A percentile compares a stretch with the other conserved stretches of the same genome.
phyloP scores from a whole-genome alignment of 495 filamentous ascomycete genomes.

The Aspergillus wentii region DNA sequence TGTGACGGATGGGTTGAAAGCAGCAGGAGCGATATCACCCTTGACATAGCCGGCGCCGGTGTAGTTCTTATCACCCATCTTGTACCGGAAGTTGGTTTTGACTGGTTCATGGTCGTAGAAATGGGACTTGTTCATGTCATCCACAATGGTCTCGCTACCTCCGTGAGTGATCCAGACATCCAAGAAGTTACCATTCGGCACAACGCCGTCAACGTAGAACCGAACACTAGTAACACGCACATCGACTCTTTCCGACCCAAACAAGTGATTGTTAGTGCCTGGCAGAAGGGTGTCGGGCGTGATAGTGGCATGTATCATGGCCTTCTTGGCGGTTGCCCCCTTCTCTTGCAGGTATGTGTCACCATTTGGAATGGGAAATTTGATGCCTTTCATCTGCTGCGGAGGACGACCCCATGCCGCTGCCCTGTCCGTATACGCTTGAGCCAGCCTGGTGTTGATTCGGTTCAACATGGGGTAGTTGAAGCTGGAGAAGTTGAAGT shows the following conservation, averaged over 20 bases:
- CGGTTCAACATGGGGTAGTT: neutral
- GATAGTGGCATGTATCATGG: neutral
- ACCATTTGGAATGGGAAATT: neutral
- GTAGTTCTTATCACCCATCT: neutral
- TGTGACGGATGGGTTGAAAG: too few relatives aligned
- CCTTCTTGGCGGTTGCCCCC: neutral
- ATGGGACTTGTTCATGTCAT: neutral
- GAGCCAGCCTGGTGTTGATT: neutral
- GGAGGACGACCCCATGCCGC: neutral
- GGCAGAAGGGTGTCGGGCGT: neutral
- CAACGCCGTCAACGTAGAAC: neutral
- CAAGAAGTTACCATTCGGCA: neutral
- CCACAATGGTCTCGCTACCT: neutral
- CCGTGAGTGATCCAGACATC: neutral
- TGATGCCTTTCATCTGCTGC: neutral
- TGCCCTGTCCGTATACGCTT: neutral
- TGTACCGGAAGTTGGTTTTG: constrained; percentile 2
- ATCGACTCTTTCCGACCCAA: neutral
- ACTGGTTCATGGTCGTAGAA: neutral
- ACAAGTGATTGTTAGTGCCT: neutral
- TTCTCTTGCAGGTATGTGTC: neutral
- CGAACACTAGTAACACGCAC: neutral
- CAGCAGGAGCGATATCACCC: neutral
- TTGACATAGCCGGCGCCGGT: neutral
- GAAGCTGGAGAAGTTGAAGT: neutral